Base-by-base conservation (phyloP, 139 green algal genomes). In the Marvania coccoides region DNA sequence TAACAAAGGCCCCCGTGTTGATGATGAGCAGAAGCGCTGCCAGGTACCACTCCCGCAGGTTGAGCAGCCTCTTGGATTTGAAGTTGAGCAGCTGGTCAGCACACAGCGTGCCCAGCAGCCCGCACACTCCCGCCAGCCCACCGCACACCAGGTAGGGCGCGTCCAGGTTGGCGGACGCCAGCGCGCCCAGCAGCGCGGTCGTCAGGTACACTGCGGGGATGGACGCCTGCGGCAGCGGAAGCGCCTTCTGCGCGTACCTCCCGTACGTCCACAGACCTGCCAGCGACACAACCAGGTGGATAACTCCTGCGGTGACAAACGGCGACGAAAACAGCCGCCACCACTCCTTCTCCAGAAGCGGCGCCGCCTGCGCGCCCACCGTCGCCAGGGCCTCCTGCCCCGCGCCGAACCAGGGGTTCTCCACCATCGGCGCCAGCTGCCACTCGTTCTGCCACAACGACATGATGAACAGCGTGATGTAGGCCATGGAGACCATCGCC, bases 301-400 rank as follows among this genome's bases (percentile, higher is more conserved):
- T 78, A n/a, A 81, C 40, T 40, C 80, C 80, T 51, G 77, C 72
- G 35, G 53, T 57, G 23, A 87, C 56, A 40, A 86, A 85, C 13
- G 60, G 39, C 0, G 78, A 78, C 19, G 65, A 56, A 5, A 77
- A 14, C 26, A 87, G 39, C 42, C 80, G 74, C 80, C 80, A 86
- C 51, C 65, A 83, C 63, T 83, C 53, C 56, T 71, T 56, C 12
- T 59, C 47, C n/a, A 87, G 47, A 13, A 64, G 56, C 6, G 45
- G 38, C 3, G 57, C 40, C 6, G 60, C n/a, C n/a, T 64, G 54
- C n/a, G 74, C 70, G 7, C 81, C 81, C 3, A 76, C 29, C 14
- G 36, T 30, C 30, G 57, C 26, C 31, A 87, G 63, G 4, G 63
- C 47, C 2, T 35, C 28, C 9, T 47, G 67, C 7, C 35, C 56